Conservation (phyloP, 2,329 filamentous ascomycete genomes). For the Penicillium sp. region DNA sequence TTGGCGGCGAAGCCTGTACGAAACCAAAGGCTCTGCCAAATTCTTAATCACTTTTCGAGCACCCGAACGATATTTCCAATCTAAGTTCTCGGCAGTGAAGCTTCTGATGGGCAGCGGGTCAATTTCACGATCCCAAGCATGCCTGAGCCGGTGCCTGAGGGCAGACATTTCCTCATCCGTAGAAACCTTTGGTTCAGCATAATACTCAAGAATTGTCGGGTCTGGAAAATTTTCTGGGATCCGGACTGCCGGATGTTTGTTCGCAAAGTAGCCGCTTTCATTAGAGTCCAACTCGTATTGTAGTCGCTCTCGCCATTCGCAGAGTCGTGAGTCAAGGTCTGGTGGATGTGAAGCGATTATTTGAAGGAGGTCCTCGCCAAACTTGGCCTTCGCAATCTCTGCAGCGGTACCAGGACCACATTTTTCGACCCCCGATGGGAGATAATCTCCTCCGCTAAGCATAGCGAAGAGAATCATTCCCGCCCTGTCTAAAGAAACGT, state of each 20-base stretch:
- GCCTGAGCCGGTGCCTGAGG: constrained; percentile 56
- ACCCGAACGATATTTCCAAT: constrained; percentile 78
- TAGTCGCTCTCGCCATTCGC: constrained; percentile 72
- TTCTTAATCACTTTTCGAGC: constrained; percentile 83
- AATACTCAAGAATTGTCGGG: constrained; percentile 77
- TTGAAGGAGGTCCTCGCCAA: constrained; percentile 70
- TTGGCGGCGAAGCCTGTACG: constrained; percentile 56
- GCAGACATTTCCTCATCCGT: constrained; percentile 58
- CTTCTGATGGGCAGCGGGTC: constrained; percentile 69
- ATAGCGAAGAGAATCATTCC: constrained; percentile 93
- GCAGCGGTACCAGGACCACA: constrained; percentile 88
- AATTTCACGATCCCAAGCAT: constrained; percentile 63
- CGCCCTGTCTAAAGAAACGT: constrained; percentile 67
- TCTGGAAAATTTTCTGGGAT: constrained; percentile 85
- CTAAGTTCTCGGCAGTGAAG: constrained; percentile 79
- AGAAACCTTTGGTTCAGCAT: constrained; percentile 85
- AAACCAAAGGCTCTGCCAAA: constrained; percentile 75
- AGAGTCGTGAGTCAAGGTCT: constrained; percentile 48
- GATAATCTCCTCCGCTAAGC: constrained; percentile 94
- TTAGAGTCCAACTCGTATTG: constrained; percentile 80
- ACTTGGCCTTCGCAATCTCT: constrained; percentile 86
- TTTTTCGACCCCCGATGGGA: constrained; percentile 82
- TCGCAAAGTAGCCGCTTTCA: constrained; percentile 76
- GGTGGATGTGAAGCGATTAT: constrained; percentile 58
- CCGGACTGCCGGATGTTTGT: constrained; percentile 70